phyloP scores from a whole-genome alignment of 768 basidiomycete species.

The Leccinellum albellum region DNA sequence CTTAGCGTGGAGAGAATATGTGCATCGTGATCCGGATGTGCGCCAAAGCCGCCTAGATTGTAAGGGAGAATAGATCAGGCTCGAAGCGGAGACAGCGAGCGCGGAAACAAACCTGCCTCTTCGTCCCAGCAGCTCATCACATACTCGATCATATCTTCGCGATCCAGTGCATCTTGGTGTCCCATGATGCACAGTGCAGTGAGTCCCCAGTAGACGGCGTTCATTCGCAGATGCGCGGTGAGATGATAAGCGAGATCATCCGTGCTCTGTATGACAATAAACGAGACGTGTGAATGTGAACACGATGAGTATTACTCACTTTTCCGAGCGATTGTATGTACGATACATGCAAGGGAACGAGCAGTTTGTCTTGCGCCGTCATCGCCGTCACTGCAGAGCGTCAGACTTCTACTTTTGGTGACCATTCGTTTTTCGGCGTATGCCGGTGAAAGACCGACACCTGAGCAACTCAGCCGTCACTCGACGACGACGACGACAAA shows the following conservation, averaged over 20 bases:
- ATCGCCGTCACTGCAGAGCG: conserved; percentile 7
- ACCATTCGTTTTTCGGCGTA: conserved; percentile 15
- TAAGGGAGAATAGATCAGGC: not conserved
- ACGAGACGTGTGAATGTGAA: not conserved
- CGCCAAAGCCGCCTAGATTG: conserved; percentile 77
- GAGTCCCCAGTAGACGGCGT: conserved; percentile 96
- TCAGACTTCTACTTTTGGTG: conserved; percentile 1
- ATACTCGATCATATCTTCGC: conserved; percentile 82
- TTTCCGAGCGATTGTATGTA: conserved; percentile 77
- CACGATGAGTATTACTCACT: conserved; percentile 37
- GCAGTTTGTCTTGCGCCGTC: conserved; percentile 24
- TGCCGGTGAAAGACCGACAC: conserved; percentile 15
- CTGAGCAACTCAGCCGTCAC: conserved; percentile 11
- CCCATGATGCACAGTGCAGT: conserved; percentile 84
- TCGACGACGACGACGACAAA: conserved; percentile 6
- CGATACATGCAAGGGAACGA: conserved; percentile 59
- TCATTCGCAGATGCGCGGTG: conserved; percentile 89
- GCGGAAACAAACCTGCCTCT: conserved; percentile 56
- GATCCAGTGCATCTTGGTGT: conserved; percentile 69
- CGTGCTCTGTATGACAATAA: conserved; percentile 50
- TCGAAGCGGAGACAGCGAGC: not conserved
- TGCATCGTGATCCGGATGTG: conserved; percentile 91
- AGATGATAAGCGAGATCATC: conserved; percentile 87
- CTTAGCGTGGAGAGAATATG: conserved; percentile 85
- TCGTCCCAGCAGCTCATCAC: conserved; percentile 97